These are phyloP conservation scores for Raddia distichophylla DNA, from an alignment of 176 grass and related monocot genomes.

Conservation along the genomic window DNA sequence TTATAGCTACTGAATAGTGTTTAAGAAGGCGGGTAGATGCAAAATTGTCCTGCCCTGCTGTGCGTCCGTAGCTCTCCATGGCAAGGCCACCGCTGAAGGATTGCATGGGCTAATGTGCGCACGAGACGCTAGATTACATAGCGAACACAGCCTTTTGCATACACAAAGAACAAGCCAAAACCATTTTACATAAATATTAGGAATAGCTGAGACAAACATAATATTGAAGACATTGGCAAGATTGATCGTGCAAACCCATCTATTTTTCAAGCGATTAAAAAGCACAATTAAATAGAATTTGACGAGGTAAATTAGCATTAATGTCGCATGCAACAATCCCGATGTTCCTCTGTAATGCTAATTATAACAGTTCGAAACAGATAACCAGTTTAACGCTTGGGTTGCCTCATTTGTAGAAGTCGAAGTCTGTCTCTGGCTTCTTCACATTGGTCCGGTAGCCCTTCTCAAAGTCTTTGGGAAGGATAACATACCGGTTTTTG, in stretches of 20 bases:
- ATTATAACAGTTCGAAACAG: constrained; percentile 9
- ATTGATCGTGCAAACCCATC: not conserved
- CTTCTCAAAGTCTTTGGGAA: constrained; percentile 98
- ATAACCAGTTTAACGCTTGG: not conserved
- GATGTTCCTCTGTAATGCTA: constrained; percentile 23
- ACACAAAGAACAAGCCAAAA: not conserved
- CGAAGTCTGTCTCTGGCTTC: constrained; percentile 93
- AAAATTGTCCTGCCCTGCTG: too few species aligned
- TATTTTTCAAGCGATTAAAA: constrained; percentile 28
- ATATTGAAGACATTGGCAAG: not conserved
- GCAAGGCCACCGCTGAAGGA: too few species aligned
- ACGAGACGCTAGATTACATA: too few species aligned
- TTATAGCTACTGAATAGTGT: too few species aligned
- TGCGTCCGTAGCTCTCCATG: too few species aligned
- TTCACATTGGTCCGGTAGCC: constrained; percentile 95
- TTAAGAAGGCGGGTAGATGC: too few species aligned
- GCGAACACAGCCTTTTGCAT: too few species aligned
- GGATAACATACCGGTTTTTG: constrained; percentile 96
- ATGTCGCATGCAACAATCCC: not conserved
- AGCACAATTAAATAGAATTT: not conserved
- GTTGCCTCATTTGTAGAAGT: constrained; percentile 91
- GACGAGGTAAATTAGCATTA: not conserved
- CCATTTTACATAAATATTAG: not conserved
- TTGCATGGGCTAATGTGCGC: too few species aligned
- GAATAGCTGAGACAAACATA: not conserved